Base-by-base conservation (phyloP, 306 rosid species). In the Dryas alaskensis region DNA sequence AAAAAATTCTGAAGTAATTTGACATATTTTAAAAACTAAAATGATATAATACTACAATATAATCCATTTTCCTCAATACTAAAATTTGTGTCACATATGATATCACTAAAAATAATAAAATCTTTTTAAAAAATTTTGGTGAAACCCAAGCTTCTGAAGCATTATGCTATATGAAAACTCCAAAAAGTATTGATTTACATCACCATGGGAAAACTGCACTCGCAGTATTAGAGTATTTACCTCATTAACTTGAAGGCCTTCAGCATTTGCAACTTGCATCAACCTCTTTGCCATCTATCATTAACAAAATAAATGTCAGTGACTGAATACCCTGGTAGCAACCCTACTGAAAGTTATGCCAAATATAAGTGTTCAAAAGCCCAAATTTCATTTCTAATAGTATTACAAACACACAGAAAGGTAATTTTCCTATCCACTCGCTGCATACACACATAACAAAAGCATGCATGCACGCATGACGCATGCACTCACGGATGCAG, bases 241-340 rank as follows among this genome's bases (percentile, higher is more conserved):
- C 92, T 94, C 92, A 65, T 92, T 89, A 69, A 86, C 92, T 84
- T 92, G 90, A 84, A 94, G 87, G 76, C 91, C 90, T 84, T 92
- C 99, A 69, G 92, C 77, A 59, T 72, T 89, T 57, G 96, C 90
- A 83, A 94, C 87, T 79, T 87, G 88, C 85, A 84, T 77, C 73
- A 94, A 86, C 86, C 85, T 87, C 85, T 94, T 94, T 52, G 95
- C 97, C 97, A 92, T 94, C 99, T 94, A 81, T 44, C 74, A 83
- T 59, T 69, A 70, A 81, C 49, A 67, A 85, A 80, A 73, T 53
- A 49, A 7, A 50, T 46, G 10, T 64, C 27, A 78, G 37, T 53
- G 53, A 22, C 75, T 6, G 62, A 27, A 1, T 52, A 44, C 5
- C 42, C 25, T 40, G 16, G 13, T 7, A 54, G 17, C 50, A 27